These are phyloP conservation scores for Cladophialophora immunda DNA, from an alignment of 2,329 filamentous ascomycete species.

Conservation along the genomic window DNA sequence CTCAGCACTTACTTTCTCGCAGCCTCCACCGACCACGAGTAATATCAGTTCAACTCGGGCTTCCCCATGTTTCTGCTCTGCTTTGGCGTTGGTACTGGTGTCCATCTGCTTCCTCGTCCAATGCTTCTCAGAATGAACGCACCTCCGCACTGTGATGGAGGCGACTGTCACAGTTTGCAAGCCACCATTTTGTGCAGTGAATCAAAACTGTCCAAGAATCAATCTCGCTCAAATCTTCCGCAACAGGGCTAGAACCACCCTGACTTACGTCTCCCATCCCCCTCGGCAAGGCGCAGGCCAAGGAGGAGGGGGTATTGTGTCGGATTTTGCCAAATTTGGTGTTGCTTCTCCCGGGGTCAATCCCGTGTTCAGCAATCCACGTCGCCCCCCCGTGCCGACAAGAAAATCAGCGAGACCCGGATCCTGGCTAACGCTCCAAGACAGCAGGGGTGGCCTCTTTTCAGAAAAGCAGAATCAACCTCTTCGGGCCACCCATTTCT, in stretches of 20 bases:
- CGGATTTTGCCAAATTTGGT: not conserved
- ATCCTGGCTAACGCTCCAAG: not conserved
- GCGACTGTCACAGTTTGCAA: not conserved
- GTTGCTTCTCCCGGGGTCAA: not conserved
- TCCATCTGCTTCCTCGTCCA: not conserved
- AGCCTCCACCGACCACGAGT: not conserved
- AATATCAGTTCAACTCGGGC: not conserved
- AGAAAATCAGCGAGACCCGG: not conserved
- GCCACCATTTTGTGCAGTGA: not conserved
- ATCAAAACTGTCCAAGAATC: not conserved
- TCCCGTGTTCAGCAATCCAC: not conserved
- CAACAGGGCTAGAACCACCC: not conserved
- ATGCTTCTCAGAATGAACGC: not conserved
- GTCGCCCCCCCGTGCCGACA: not conserved
- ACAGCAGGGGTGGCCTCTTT: constrained; percentile 1
- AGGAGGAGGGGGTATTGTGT: not conserved
- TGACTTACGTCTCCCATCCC: not conserved
- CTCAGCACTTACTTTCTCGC: constrained; percentile 13
- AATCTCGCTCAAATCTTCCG: constrained; percentile 1
- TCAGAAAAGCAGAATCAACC: not conserved
- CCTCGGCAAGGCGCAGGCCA: not conserved
- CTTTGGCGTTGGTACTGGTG: not conserved
- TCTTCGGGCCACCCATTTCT: not conserved
- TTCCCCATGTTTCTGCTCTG: not conserved
- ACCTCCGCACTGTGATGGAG: not conserved